A percentile compares a stretch with the other conserved stretches of the same genome.
phyloP scores from a whole-genome alignment of 768 basidiomycete species.

The Lactarius indigo region DNA sequence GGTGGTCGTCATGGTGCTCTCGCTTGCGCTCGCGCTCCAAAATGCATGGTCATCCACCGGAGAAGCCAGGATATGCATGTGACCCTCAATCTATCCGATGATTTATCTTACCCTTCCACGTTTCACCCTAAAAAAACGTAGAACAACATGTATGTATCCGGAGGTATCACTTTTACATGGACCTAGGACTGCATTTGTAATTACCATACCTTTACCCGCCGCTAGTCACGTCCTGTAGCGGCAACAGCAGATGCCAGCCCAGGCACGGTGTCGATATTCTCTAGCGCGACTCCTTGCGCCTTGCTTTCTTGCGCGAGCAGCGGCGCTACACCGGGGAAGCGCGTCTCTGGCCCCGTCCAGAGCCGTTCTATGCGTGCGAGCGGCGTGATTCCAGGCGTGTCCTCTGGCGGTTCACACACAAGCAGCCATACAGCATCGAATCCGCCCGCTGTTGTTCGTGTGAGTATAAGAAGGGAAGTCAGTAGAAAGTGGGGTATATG shows the following conservation, averaged over 20 bases:
- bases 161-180: slow-evolving; percentile 17
- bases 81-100: slow-evolving; percentile 25
- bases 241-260: slow-evolving; percentile 19
- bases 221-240: slow-evolving; percentile 2
- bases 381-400: slow-evolving; percentile 45
- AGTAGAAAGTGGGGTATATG: slow-evolving; percentile 11
- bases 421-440: slow-evolving; percentile 97
- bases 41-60: slow-evolving; percentile 78
- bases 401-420: slow-evolving; percentile 54
- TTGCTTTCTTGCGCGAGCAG: slow-evolving; percentile 67
- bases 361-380: slow-evolving; percentile 59
- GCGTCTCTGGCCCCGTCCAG: slow-evolving; percentile 44
- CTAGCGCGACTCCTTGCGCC: slow-evolving; percentile 61
- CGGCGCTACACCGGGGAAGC: slow-evolving; percentile 66
- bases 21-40: slow-evolving; percentile 67
- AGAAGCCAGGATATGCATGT: slow-evolving; percentile 68
- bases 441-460: slow-evolving; percentile 74
- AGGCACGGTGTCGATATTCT: slow-evolving; percentile 44
- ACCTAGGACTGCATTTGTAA: slow-evolving; percentile 13
- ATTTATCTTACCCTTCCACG: neutral
- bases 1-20: slow-evolving; percentile 68
- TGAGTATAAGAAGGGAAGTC: neutral
- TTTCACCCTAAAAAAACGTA: neutral
- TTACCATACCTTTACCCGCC: neutral
- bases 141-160: slow-evolving; percentile 19